Percentiles rank a stretch among this genome's conserved stretches.
Conservation (phyloP, 179 eudicot species). For the Patellifolia procumbens region DNA sequence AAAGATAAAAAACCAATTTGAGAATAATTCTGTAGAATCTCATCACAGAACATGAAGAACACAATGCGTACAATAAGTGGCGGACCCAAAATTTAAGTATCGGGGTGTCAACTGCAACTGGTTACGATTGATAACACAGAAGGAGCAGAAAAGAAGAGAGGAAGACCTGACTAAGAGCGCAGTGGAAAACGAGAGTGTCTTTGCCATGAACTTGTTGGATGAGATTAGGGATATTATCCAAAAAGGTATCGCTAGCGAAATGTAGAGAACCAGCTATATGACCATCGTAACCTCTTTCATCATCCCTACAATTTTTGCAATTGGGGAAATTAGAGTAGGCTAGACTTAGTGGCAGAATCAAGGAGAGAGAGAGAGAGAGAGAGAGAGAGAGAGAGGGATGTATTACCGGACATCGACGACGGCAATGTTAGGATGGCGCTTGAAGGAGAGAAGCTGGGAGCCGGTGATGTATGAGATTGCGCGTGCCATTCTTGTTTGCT, state of each 20-base stretch:
- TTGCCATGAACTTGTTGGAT: slow-evolving; percentile 62
- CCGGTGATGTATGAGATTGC: slow-evolving; percentile 65
- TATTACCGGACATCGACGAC: slow-evolving; percentile 79
- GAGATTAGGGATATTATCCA: slow-evolving; percentile 68
- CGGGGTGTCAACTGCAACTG: neutral
- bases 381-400: neutral
- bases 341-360: neutral
- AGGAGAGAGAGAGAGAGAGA: neutral
- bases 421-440: slow-evolving; percentile 69
- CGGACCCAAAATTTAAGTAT: too few species aligned
- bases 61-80: neutral
- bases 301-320: slow-evolving; percentile 47
- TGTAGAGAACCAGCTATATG: slow-evolving; percentile 90
- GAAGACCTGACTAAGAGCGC: slow-evolving; percentile 91
- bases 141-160: neutral
- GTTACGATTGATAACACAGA: neutral
- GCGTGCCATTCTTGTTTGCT: slow-evolving; percentile 37
- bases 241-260: slow-evolving; percentile 70
- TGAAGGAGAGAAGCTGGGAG: slow-evolving; percentile 71
- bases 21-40: too few species aligned
- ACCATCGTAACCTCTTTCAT: slow-evolving; percentile 77
- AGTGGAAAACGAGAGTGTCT: slow-evolving; percentile 92
- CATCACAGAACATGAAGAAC: neutral
- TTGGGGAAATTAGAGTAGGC: neutral
- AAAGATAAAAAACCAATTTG: too few species aligned